Evolutionary conservation across 2,329 filamentous ascomycete genomes (phyloP).

Genomic region (Colletotrichum orchidophilum): DNA sequence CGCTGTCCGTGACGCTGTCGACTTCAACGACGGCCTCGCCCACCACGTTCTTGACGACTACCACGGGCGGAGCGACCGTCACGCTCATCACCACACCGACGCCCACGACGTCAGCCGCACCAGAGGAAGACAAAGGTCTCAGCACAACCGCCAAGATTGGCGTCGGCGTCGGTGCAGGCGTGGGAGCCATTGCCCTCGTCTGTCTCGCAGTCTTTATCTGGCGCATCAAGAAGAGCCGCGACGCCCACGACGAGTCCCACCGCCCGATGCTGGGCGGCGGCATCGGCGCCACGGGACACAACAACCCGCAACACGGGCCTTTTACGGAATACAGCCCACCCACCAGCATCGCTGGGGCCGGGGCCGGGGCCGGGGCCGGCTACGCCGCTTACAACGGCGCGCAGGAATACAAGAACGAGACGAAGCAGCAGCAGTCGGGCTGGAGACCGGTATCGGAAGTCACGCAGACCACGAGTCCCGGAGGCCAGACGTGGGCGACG

Average conservation of each 20-base stretch:
- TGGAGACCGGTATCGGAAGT: conserved; percentile 16
- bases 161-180: conserved; percentile 49
- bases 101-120: neutral
- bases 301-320: conserved; percentile 14
- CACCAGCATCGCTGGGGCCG: conserved; percentile 1
- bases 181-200: conserved; percentile 38
- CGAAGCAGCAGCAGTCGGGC: neutral
- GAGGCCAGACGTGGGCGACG: conserved; percentile 26
- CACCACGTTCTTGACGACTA: conserved; percentile 19
- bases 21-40: conserved; percentile 31
- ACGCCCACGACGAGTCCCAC: conserved; percentile 26
- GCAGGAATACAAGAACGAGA: conserved; percentile 14
- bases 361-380: neutral
- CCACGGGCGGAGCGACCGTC: conserved; percentile 22
- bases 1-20: conserved; percentile 34
- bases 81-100: conserved; percentile 16
- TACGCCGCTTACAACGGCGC: neutral
- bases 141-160: conserved; percentile 50
- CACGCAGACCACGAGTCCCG: conserved; percentile 2
- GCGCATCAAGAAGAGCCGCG: conserved; percentile 26
- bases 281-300: neutral
- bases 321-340: conserved; percentile 11
- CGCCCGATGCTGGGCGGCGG: conserved; percentile 33
- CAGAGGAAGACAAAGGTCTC: conserved; percentile 36
- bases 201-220: conserved; percentile 21